Base-by-base conservation (phyloP, 75 land plant genomes). In the Azolla pinnata region DNA sequence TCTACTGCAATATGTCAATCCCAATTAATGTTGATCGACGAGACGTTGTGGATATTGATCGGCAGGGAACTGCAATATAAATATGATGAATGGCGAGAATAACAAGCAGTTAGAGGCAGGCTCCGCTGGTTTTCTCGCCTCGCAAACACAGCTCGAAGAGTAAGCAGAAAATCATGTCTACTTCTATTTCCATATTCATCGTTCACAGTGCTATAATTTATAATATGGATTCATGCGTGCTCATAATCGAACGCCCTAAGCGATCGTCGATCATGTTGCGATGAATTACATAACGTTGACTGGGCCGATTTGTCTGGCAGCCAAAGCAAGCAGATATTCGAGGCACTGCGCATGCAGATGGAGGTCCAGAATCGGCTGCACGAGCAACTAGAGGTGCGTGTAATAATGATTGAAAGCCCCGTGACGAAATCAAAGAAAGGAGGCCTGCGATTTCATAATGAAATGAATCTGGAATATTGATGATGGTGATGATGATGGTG, bases 301-400 rank as follows among this genome's bases (percentile, higher is more conserved):
- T 17, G 19, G 7, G 4, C 3, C 51, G 25, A 58, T 18, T 58
- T 21, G 16, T 58, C 21, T 23, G 26, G 4, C n/a, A 33, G 0
- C 10, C 42, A 17, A 45, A 68, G 75, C 62, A 49, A 57, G 26
- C 83, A 82, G 54, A 80, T 88, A 23, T 59, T 69, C 21, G 83
- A 88, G 64, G 89, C 87, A 27, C 63, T 85, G 29, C 70, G 95
- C 67, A 74, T 88, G 89, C 97, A 92, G 71, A 85, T 92, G 90
- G 97, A 92, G 63, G 90, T 92, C 30, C 89, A 92, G 46, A 83
- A 85, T 53, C 80, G 90, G 40, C 68, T 92, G 9, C 95, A 88
- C 52, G 90, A 92, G 69, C 97, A 92, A 62, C 67, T 92, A 26
- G 97, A 92, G 88, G 97, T 88, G 14, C 7, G 42, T 14, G 42